Conservation (phyloP, 208 protist genomes). For the Trypanosoma boissoni region DNA sequence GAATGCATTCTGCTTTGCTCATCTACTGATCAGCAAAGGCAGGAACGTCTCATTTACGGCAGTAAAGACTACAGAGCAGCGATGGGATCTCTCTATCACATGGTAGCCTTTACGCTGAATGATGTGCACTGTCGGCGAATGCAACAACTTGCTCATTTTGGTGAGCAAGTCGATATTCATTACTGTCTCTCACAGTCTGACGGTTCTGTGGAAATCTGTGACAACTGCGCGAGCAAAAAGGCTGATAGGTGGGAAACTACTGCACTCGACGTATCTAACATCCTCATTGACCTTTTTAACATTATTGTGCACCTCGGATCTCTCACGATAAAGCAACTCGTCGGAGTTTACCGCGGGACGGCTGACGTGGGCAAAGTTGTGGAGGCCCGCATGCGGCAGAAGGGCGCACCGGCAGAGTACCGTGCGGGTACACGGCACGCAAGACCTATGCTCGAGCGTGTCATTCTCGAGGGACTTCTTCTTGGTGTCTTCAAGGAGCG, state of each 20-base stretch:
- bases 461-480: constrained; percentile 63
- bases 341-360: constrained; percentile 72
- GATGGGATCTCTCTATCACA: constrained; percentile 66
- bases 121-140: constrained; percentile 83
- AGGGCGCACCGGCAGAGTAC: constrained; percentile 78
- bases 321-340: constrained; percentile 78
- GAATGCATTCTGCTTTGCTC: constrained; percentile 80
- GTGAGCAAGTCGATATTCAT: constrained; percentile 65
- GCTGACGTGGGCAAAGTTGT: constrained; percentile 71
- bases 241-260: constrained; percentile 49
- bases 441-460: constrained; percentile 61
- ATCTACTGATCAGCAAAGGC: constrained; percentile 61
- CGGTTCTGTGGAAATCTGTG: constrained; percentile 55
- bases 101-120: constrained; percentile 80
- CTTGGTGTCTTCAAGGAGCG: constrained; percentile 70
- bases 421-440: constrained; percentile 54
- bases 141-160: constrained; percentile 86
- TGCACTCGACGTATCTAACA: constrained; percentile 35
- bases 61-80: constrained; percentile 75
- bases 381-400: constrained; percentile 70
- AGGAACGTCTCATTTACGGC: constrained; percentile 78
- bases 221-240: constrained; percentile 80
- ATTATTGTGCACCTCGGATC: constrained; percentile 65
- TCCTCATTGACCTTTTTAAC: constrained; percentile 60
- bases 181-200: constrained; percentile 56